Evolutionary conservation across 73 alveolate species (phyloP), one percentile per base, ranked within the genome.

Genomic region (Uronychia binucleata): DNA sequence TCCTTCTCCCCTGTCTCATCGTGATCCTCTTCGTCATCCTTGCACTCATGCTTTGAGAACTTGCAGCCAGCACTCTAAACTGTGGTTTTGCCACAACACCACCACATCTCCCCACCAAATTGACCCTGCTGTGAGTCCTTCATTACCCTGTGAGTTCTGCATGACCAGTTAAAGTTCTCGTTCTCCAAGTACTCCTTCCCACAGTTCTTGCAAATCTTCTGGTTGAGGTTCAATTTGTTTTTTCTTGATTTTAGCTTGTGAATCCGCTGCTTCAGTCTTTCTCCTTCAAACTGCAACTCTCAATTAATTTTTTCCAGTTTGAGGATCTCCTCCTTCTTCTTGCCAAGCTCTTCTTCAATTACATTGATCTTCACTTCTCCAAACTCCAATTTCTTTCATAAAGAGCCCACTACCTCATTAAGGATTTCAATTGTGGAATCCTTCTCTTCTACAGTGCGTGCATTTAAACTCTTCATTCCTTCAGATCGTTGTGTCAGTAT

Each of bases 141-240:
- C 5, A 5, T 80, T 13, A 77, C 13, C 30, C 76, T 35, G 58
- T 93, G 97, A 29, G 94, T 93, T 28, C 94, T 57, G 89, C 97
- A 93, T 1, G 93, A 78, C 97, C 97, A 93, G 86, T 93, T 93
- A 74, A 90, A 93, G 86, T 93, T 93, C 75, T 93, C 94, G 28
- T 85, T 79, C 77, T 93, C 97, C 0, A 86, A 77, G 85, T 79
- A 93, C 32, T 84, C 91, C 76, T 83, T 88, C 27, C 93, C 93
- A 59, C 97, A 92, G 74, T 84, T 76, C 76, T 88, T 91, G 83
- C 96, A 91, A 28, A 88, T 88, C 83, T 88, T 88, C 60, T 88
- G 80, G 74, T 88, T 78, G 58, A 88, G 74, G 34, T 83, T 83
- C 81, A 77, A 33, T 28, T 83, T 79, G 59, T 27, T 82, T 32